Evolutionary conservation across 2,329 filamentous ascomycete species (phyloP), one percentile per base, ranked within the genome.

Genomic region (Neonectria magnoliae): DNA sequence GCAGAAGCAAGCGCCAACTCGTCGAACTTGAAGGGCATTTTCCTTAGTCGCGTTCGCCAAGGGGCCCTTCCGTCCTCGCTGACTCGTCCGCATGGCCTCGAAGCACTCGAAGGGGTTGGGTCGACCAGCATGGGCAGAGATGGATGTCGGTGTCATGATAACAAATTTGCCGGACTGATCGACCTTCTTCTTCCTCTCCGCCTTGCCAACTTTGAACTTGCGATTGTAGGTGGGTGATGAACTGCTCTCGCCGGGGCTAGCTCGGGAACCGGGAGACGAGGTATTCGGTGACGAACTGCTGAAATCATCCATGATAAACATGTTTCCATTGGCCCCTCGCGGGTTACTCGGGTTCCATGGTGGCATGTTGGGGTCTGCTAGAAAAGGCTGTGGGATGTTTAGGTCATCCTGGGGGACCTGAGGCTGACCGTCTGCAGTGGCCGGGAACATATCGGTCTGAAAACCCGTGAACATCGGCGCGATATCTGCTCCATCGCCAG

Each of bases 1-100:
- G 76, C 85, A 87, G 77, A 88, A 88, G 72, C 86, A 88, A 10
- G 86, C 86, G 6, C 86, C 86, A 5, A 81, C 75, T 33, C 85
- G 81, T 16, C 86, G 82, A 11, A 88, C 85, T 60, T 85, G 81
- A 2, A 87, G 78, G 1, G 86, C 86, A 50, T 80, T 84, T 74
- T 86, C 80, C 72, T 87, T 87, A 31, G 81, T 85, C n/a, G 84
- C 82, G 51, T 83, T 80, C 27, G 84, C 83, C 41, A 88, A 75
- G 1, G 86, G 85, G 0, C 86, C 86, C 71, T 88, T 88, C 56
- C 86, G 81, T 2, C 86, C 86, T 59, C 84, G 81, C 66, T 87
- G 85, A 8, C 84, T 84, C 6, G 82, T 81, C 25, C 83, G 80
- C 77, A 84, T 80, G 16, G 81, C 81, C 69, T 88, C 85, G 71